A percentile compares a stretch with the other conserved stretches of the same genome.
These are phyloP conservation scores for Acmispon strigosus DNA, from an alignment of 306 rosid genomes.

Conservation along the genomic window DNA sequence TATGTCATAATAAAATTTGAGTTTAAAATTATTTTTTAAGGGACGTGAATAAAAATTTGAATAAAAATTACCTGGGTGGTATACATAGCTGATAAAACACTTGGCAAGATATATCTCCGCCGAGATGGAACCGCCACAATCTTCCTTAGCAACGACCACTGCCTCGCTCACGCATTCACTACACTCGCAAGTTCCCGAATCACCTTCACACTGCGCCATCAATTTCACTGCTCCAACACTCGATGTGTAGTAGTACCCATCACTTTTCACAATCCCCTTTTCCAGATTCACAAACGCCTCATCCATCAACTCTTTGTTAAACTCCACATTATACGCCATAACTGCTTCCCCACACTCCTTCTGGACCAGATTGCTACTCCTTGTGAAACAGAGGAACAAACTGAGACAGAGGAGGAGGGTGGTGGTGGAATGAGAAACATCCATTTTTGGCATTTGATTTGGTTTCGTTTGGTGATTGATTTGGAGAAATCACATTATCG, in stretches of 20 bases:
- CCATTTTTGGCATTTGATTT: slow-evolving; percentile 19
- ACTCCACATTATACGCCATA: neutral
- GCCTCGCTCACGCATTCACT: slow-evolving; percentile 53
- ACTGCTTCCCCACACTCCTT: slow-evolving; percentile 37
- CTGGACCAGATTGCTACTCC: slow-evolving; percentile 17
- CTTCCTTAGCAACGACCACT: slow-evolving; percentile 32
- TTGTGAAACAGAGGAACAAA: slow-evolving; percentile 8
- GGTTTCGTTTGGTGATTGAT: neutral
- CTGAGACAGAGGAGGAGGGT: slow-evolving; percentile 3
- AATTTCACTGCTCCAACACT: slow-evolving; percentile 30
- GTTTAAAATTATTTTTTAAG: no score
- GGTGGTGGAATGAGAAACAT: neutral
- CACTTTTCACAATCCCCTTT: slow-evolving; percentile 26
- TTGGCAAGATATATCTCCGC: slow-evolving; percentile 51
- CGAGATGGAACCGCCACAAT: slow-evolving; percentile 39
- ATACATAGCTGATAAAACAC: slow-evolving; percentile 48
- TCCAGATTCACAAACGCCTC: slow-evolving; percentile 43
- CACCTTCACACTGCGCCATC: slow-evolving; percentile 65
- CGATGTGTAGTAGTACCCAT: slow-evolving; percentile 34
- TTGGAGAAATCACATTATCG: neutral
- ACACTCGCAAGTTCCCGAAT: slow-evolving; percentile 47
- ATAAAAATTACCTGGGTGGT: slow-evolving; percentile 27
- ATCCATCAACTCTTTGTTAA: slow-evolving; percentile 28
- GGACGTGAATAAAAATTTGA: no score
- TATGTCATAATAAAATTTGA: no score